Evolutionary conservation across 805 yeast species (phyloP), one percentile per base, ranked within the genome.

Genomic region (Lipomyces oligophaga): DNA sequence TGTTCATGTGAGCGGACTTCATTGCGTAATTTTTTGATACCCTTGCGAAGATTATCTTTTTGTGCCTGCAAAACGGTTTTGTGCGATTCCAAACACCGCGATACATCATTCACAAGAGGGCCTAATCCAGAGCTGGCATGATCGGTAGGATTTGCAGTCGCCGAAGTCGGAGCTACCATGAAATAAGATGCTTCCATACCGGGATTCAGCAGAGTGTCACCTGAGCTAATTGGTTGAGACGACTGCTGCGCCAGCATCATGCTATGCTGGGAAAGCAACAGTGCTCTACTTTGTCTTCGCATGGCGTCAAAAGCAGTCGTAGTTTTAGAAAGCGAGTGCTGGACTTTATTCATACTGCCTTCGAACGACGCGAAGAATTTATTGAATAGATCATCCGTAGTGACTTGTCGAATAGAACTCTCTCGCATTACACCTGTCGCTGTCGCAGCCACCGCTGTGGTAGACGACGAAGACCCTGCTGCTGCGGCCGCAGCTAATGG

Each of bases 1-100:
- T 60, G 62, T 34, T 72, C 77, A 35, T 70, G 67, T 10, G 64
- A 40, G 5, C 62, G 60, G 18, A 75, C 45, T n/a, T 74, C 78
- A 33, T 59, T 49, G 56, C 58, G 61, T 45, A 69, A 55, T 47
- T 62, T 64, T 36, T 59, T 51, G 49, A 64, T 41, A 40, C 68
- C 58, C 33, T 60, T 38, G 52, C 64, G 44, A 49, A 60, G 43
- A 31, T 60, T 42, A 32, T 60, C 62, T 38, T 64, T 53, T 50
- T 66, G 67, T 22, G 61, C 57, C 38, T 55, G 49, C 5, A 60
- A 45, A 4, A 63, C 62, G 2, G 46, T 43, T 37, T 66, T 68
- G 34, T 61, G 48, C 10, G 67, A 62, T 8, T 61, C 49, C 1
- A 46, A 21, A 18, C 37, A 31, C 18, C 25, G 33, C 7, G 36